Evolutionary conservation across 768 basidiomycete species (phyloP).

Genomic region (Lanmaoa rubissima): DNA sequence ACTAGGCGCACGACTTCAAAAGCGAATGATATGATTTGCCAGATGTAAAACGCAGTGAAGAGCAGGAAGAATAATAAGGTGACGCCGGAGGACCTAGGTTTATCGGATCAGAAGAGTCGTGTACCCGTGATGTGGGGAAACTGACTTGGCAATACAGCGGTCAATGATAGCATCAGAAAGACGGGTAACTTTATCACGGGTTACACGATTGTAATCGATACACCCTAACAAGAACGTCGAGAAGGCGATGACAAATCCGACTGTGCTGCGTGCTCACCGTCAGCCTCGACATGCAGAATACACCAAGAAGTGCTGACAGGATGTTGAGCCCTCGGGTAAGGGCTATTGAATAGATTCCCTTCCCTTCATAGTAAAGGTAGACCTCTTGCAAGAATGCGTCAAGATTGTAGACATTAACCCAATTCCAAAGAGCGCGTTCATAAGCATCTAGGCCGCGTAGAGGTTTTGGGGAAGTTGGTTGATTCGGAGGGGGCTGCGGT

Average conservation of each 20-base stretch:
- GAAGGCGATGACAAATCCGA: constrained; percentile 98
- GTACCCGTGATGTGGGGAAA: constrained; percentile 2
- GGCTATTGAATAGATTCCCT: constrained; percentile 94
- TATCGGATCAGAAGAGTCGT: constrained; percentile 15
- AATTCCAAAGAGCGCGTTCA: constrained; percentile 95
- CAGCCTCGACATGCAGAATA: constrained; percentile 18
- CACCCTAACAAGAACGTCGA: constrained; percentile 95
- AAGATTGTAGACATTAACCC: constrained; percentile 98
- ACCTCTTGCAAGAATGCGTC: constrained; percentile 95
- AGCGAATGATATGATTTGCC: constrained; percentile 82
- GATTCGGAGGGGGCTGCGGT: constrained; percentile 21
- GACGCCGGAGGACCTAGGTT: constrained; percentile 73
- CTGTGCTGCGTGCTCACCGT: constrained; percentile 61
- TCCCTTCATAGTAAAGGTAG: constrained; percentile 94
- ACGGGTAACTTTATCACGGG: constrained; percentile 59
- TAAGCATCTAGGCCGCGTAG: constrained; percentile 77
- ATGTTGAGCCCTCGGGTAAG: constrained; percentile 90
- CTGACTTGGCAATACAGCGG: constrained; percentile 82
- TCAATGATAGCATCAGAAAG: constrained; percentile 81
- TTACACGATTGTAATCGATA: constrained; percentile 85
- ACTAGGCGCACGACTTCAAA: constrained; percentile 74
- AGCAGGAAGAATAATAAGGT: constrained; percentile 81
- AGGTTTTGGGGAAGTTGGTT: constrained; percentile 35
- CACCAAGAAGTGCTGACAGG: constrained; percentile 60
- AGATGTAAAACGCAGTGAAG: constrained; percentile 84